A percentile compares a stretch with the other conserved stretches of the same genome.
Evolutionary conservation across 2,329 filamentous ascomycete genomes (phyloP).

Genomic region (Calonectria pteridis): DNA sequence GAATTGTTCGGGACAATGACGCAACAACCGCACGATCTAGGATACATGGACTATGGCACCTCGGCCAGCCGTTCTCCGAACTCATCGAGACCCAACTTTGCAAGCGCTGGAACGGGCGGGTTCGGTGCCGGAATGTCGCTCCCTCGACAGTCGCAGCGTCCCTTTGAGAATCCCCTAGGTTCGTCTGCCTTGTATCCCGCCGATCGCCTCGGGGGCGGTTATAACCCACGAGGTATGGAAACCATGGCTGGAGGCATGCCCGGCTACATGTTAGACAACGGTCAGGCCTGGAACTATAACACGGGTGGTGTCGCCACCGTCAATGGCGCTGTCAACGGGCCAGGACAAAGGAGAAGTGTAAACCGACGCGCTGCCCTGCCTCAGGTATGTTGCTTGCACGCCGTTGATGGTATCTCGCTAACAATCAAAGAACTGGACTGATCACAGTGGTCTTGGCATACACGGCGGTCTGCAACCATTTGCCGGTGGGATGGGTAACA

Average conservation of each 20-base stretch:
- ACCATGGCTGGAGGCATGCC: slow-evolving; percentile 59
- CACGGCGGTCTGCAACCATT: slow-evolving; percentile 54
- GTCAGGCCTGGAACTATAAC: slow-evolving; percentile 83
- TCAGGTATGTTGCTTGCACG: slow-evolving; percentile 68
- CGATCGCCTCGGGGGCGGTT: slow-evolving; percentile 74
- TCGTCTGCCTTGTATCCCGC: slow-evolving; percentile 76
- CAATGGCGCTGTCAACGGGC: slow-evolving; percentile 74
- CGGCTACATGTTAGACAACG: slow-evolving; percentile 72
- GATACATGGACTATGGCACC: slow-evolving; percentile 76
- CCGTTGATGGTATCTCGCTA: slow-evolving; percentile 1
- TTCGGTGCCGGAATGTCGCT: slow-evolving; percentile 63
- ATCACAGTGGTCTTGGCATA: slow-evolving; percentile 59
- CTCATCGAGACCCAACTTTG: slow-evolving; percentile 73
- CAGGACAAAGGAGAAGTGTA: slow-evolving; percentile 67
- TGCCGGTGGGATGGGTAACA: slow-evolving; percentile 50
- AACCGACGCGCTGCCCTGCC: slow-evolving; percentile 75
- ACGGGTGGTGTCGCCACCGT: slow-evolving; percentile 74
- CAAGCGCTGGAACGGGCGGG: slow-evolving; percentile 51
- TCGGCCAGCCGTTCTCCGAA: slow-evolving; percentile 75
- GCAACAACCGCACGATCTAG: slow-evolving; percentile 71
- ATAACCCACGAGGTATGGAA: slow-evolving; percentile 70
- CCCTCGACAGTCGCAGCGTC: slow-evolving; percentile 72
- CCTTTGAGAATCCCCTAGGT: slow-evolving; percentile 78
- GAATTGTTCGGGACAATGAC: slow-evolving; percentile 49
- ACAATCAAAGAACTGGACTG: slow-evolving; percentile 62